These are phyloP conservation scores for Ceratocystis eucalypticola DNA, from an alignment of 2,329 filamentous ascomycete species.

Conservation along the genomic window DNA sequence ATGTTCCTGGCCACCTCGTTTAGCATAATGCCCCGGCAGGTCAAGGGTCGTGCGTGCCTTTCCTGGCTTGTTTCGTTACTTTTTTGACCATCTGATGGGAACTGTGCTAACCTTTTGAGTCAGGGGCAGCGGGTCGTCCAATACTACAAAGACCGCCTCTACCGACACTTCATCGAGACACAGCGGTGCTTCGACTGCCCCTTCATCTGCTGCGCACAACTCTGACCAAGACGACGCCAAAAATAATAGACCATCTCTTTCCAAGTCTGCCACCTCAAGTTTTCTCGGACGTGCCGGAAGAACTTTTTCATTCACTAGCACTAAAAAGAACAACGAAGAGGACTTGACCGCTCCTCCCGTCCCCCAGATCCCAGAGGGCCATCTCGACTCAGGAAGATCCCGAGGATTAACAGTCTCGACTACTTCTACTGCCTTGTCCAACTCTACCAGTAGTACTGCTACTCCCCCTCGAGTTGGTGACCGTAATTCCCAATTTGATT, in stretches of 20 bases:
- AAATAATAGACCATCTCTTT: slow-evolving; percentile 27
- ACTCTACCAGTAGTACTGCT: slow-evolving; percentile 40
- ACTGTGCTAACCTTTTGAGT: slow-evolving; percentile 18
- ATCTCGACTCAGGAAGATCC: slow-evolving; percentile 9
- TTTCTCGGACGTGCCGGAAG: slow-evolving; percentile 44
- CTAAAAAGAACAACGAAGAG: slow-evolving; percentile 32
- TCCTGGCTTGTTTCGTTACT: slow-evolving; percentile 10
- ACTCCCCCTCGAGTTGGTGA: slow-evolving; percentile 38
- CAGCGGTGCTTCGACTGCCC: slow-evolving; percentile 48
- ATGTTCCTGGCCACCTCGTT: slow-evolving; percentile 14
- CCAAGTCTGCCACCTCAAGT: slow-evolving; percentile 36
- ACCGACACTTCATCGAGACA: slow-evolving; percentile 49
- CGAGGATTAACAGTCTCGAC: slow-evolving; percentile 17
- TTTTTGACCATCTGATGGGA: slow-evolving; percentile 7
- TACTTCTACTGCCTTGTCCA: slow-evolving; percentile 29
- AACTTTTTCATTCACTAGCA: slow-evolving; percentile 46
- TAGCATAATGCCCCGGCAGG: slow-evolving; percentile 1
- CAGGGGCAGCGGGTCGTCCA: slow-evolving; percentile 37
- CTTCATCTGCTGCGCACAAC: slow-evolving; percentile 37
- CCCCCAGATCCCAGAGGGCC: slow-evolving; percentile 21
- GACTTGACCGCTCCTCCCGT: slow-evolving; percentile 24
- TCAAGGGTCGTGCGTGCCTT: slow-evolving; percentile 10
- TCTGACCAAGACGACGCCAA: slow-evolving; percentile 18
- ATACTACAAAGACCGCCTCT: slow-evolving; percentile 46
- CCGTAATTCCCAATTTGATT: slow-evolving; percentile 30